Evolutionary conservation across 2,329 filamentous ascomycete species (phyloP), one percentile per base, ranked within the genome.

Genomic region (Neofusicoccum umdonicola): DNA sequence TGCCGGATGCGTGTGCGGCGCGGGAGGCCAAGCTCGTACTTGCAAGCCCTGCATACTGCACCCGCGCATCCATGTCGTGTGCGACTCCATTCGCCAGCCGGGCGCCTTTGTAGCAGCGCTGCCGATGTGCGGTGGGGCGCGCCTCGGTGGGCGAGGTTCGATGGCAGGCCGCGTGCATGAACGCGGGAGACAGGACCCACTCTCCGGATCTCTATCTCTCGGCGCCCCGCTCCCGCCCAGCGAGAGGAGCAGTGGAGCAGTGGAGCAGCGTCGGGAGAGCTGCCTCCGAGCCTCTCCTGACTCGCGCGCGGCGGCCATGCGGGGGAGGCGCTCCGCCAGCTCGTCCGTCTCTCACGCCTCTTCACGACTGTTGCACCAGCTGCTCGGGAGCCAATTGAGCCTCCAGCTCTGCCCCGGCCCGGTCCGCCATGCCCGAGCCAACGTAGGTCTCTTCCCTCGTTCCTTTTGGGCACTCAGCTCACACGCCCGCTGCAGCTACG

Each of bases 401-500:
- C 27, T 31, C 27, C 1, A 31, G 27, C 17, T 34, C 5, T 11
- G 15, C 54, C 7, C 8, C 19, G 15, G 15, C 13, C 13, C 12
- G 15, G 8, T 12, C 54, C 8, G 27, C 3, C 12, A 60, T 60
- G 56, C 56, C 56, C 3, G 11, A n/a, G 11, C 56, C 31, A 45
- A 60, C 31, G 56, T 60, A 12, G 22, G 56, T 19, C 3, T 4
- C 7, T 27, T 11, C n/a, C n/a, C 42, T 15, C 42, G 42, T 15
- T 11, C 5, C 37, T 27, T 4, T 4, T 3, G 11, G 1, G 3
- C 7, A 2, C 47, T 3, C 35, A 56, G 19, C 50, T 47, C 22
- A 68, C 15, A 31, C 22, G 37, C 27, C 6, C 35, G 8, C 2
- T 2, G 7, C 27, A 60, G 56, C 68, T 60, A 60, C 58, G 63